phyloP scores from a whole-genome alignment of 2,329 filamentous ascomycete genomes.

The Fusarium illudens region DNA sequence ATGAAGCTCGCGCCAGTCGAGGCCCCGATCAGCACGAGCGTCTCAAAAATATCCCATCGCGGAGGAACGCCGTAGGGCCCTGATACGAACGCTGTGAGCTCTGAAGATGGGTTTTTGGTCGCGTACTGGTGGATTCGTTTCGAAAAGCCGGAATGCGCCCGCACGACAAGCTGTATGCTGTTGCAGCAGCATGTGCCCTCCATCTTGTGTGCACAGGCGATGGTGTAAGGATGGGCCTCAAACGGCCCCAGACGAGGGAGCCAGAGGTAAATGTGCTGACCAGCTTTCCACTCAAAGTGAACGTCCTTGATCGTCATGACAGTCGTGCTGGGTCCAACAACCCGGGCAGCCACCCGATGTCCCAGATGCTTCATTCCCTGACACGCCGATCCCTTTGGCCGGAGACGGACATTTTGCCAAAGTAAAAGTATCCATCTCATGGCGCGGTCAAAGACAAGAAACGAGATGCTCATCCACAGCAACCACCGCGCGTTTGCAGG shows the following conservation, averaged over 20 bases:
- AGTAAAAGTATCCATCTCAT: conserved; percentile 58
- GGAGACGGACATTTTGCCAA: conserved; percentile 62
- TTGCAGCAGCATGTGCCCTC: conserved; percentile 64
- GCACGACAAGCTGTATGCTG: conserved; percentile 66
- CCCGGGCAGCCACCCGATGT: conserved; percentile 59
- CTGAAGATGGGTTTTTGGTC: conserved; percentile 45
- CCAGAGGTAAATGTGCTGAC: conserved; percentile 70
- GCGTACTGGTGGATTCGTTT: conserved; percentile 60
- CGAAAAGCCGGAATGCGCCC: conserved; percentile 66
- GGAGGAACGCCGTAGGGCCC: conserved; percentile 66
- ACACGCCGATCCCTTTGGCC: conserved; percentile 53
- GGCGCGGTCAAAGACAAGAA: conserved; percentile 70
- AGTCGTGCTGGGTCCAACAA: conserved; percentile 61
- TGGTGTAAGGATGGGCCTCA: conserved; percentile 69
- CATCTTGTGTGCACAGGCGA: conserved; percentile 63
- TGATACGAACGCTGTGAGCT: conserved; percentile 55
- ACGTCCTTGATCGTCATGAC: conserved; percentile 68
- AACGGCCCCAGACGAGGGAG: conserved; percentile 62
- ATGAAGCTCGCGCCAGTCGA: conserved; percentile 71
- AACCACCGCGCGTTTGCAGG: conserved; percentile 67
- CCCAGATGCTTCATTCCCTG: conserved; percentile 60
- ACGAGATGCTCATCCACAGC: conserved; percentile 71
- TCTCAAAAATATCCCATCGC: conserved; percentile 66
- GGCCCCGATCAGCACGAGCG: conserved; percentile 66
- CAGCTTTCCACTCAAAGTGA: conserved; percentile 66